These are phyloP conservation scores for Jamesozyma piceae DNA, from an alignment of 805 yeast genomes.

Conservation along the genomic window DNA sequence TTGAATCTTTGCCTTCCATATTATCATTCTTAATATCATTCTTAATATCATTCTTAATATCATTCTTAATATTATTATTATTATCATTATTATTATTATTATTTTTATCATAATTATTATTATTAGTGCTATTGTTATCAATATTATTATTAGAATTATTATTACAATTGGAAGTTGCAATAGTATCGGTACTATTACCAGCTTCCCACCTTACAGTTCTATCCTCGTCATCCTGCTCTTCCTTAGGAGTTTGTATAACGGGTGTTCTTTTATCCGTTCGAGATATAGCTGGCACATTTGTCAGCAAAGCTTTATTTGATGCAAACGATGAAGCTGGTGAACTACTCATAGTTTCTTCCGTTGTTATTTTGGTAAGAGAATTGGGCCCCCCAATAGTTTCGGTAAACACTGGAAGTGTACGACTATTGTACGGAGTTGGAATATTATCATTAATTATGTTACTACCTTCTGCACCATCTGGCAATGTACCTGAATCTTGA, in stretches of 20 bases:
- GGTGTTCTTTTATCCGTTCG: neutral
- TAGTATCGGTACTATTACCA: neutral
- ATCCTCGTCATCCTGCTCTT: neutral
- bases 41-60: neutral
- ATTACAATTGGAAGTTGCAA: neutral
- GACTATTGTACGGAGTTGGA: neutral
- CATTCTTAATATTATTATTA: neutral
- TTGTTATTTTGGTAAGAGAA: constrained; percentile 10
- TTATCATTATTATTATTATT: neutral
- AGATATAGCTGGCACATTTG: neutral
- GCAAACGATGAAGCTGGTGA: constrained; percentile 10
- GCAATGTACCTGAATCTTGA: neutral
- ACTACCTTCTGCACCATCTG: neutral
- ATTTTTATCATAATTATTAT: neutral
- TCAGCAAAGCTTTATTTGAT: neutral
- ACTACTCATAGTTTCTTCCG: constrained; percentile 13
- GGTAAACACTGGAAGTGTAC: neutral
- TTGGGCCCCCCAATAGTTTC: constrained; percentile 4
- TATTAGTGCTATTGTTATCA: too few relatives aligned
- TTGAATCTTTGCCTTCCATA: neutral
- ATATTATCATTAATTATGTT: neutral
- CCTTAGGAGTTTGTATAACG: constrained; percentile 1
- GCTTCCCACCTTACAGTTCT: neutral
- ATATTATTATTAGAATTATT: neutral
- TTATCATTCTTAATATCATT: neutral